Conservation (phyloP, 164 flowering plant genomes). For the Vitis labrusca region DNA sequence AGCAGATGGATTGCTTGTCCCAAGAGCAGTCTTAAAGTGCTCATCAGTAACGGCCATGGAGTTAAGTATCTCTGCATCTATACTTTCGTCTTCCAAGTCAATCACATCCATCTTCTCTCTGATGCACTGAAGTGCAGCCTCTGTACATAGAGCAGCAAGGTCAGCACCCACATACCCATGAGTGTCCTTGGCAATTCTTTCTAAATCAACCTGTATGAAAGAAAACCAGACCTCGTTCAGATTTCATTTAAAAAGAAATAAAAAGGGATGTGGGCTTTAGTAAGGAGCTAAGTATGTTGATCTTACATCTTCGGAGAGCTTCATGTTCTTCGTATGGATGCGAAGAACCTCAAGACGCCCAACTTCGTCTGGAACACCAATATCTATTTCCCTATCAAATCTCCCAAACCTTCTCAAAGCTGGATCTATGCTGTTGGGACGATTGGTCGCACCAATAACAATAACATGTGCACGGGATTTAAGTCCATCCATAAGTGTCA, state of each 20-base stretch:
- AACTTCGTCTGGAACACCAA: constrained; percentile 90
- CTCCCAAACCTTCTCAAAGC: constrained; percentile 88
- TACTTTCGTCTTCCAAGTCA: constrained; percentile 78
- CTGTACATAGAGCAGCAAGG: constrained; percentile 81
- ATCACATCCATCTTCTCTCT: constrained; percentile 92
- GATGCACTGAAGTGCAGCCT: constrained; percentile 88
- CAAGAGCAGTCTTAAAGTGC: constrained; percentile 85
- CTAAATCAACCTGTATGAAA: constrained; percentile 64
- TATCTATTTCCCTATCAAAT: constrained; percentile 83
- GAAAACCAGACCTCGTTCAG: neutral
- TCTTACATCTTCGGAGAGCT: constrained; percentile 76
- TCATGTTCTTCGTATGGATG: constrained; percentile 91
- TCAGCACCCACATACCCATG: constrained; percentile 93
- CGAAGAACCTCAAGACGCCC: constrained; percentile 92
- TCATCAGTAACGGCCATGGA: constrained; percentile 86
- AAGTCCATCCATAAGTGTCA: constrained; percentile 88
- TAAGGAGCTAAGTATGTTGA: neutral
- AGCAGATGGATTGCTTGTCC: constrained; percentile 86
- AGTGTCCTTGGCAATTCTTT: constrained; percentile 70
- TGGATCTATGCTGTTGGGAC: constrained; percentile 90
- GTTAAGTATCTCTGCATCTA: constrained; percentile 84
- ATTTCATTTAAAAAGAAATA: neutral
- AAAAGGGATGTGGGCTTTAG: neutral
- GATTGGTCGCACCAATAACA: constrained; percentile 86
- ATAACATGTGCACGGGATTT: constrained; percentile 84